Base-by-base conservation (phyloP, 352 stramenopile genomes). In the Globisporangium radiosum region DNA sequence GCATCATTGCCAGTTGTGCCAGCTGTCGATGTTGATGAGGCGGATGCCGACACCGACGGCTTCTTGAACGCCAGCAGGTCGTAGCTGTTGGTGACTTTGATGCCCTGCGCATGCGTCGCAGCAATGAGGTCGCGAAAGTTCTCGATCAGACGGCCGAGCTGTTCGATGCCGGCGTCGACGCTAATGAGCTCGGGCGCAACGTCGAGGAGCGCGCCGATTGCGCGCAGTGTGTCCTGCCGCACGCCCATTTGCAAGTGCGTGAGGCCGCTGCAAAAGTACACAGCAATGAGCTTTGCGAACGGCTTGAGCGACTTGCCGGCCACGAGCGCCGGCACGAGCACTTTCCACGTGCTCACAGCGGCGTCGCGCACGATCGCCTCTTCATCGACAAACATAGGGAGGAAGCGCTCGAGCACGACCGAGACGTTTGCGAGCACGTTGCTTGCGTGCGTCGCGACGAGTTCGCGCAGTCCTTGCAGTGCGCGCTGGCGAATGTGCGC, bases 41-140 rank as follows among this genome's bases (percentile, higher is more conserved):
- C 25, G 25, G 25, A 33, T 33, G 25, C 25, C 25, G 25, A 33
- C 25, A 3, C 25, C 2, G 25, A 33, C 0, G 47, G 43, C 11
- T 62, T 66, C 33, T 69, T 62, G 5, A 69, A 47, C 7, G 64
- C 36, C 45, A 94, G 60, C 51, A 88, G 19, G 49, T 88, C 73
- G 69, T 94, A 94, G 60, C 72, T 78, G 65, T 94, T 94, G 56
- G 69, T 89, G 59, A 94, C 79, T 56, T 80, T 70, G 56, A 92
- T 90, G 0, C 82, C 80, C 48, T 90, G 80, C 1, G 76, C 74
- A 64, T 87, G 73, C 14, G 78, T 71, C 0, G 81, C 71, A 5
- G 73, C 71, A 39, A 94, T 76, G 19, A 91, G 65, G 52, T 92
- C 81, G 39, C 73, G 69, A 47, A 94, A 92, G 66, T 92, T 94